Evolutionary conservation across 345 rosid species (phyloP), one percentile per base, ranked within the genome.

Genomic region (Corchorus olitorius): DNA sequence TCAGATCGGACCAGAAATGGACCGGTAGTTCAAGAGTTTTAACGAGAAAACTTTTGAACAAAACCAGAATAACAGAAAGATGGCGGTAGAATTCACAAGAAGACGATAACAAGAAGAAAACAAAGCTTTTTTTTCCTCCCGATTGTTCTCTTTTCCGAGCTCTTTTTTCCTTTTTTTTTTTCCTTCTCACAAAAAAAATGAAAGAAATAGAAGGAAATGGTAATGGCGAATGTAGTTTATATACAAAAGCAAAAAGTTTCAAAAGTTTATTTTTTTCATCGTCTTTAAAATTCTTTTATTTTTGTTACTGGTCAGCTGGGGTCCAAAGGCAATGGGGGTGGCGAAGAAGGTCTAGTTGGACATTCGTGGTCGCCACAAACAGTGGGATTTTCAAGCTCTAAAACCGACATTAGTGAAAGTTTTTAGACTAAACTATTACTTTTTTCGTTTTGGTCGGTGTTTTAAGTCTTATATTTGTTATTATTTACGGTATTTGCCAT

Each of bases 1-100:
- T 61, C 77, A 74, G 76, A 74, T 74, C 76, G 76, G 68, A 61
- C 68, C 68, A 5, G 14, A 34, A 74, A 73, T 11, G 46, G 20
- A 60, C 58, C n/a, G 45, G 60, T 27, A 74, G 14, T 56, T 27
- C 22, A 34, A 50, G 77, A 61, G 68, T 48, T 72, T 20, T 20
- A 58, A 72, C 54, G 53, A 62, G 9, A 73, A 60, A 69, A 50
- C 22, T 72, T 72, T 20, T 3, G 6, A 17, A 15, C 8, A 27
- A 52, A 50, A 50, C 59, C 27, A 11, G 15, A 68, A 49, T 33
- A 39, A 15, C 41, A 53, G 2, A 17, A 71, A 55, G 27, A 54
- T 17, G 74, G 46, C 27, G 54, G 68, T 20, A 46, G 69, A 74
- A 74, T 62, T 39, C 59, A 46, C 48, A 48, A 73, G 68, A 27